Percentiles rank a stretch among this genome's conserved stretches.
Evolutionary conservation across 768 basidiomycete genomes (phyloP).

Genomic region (Lactarius hatsudake): DNA sequence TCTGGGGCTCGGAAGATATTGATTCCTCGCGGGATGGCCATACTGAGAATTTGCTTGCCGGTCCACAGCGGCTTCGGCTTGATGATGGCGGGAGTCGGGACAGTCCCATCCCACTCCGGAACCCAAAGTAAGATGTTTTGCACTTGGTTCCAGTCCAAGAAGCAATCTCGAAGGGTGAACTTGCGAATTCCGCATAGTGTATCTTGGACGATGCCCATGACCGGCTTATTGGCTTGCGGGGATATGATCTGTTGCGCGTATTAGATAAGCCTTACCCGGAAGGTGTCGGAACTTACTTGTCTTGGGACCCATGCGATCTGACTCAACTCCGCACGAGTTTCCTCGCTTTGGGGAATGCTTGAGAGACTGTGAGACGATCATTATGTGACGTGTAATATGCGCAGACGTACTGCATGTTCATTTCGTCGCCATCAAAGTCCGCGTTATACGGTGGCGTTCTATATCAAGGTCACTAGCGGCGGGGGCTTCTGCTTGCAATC

Average conservation of each 20-base stretch:
- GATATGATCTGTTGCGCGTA: slow-evolving; percentile 78
- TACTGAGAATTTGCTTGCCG: slow-evolving; percentile 91
- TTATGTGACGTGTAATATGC: not conserved
- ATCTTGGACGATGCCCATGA: slow-evolving; percentile 99
- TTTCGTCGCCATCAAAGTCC: slow-evolving; percentile 99
- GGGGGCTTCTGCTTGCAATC: slow-evolving; percentile 27
- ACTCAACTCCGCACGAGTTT: slow-evolving; percentile 95
- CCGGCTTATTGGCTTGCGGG: slow-evolving; percentile 98
- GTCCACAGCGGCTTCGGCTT: slow-evolving; percentile 98
- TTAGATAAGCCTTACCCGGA: not conserved
- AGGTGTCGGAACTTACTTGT: slow-evolving; percentile 53
- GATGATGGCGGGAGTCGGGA: slow-evolving; percentile 91
- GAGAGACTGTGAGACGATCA: slow-evolving; percentile 18
- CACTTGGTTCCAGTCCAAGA: slow-evolving; percentile 93
- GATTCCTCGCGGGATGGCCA: slow-evolving; percentile 93
- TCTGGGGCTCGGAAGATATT: slow-evolving; percentile 85
- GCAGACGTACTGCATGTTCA: slow-evolving; percentile 97
- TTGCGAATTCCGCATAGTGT: slow-evolving; percentile 97
- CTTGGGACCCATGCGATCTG: slow-evolving; percentile 99
- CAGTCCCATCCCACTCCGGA: slow-evolving; percentile 92
- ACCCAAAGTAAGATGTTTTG: slow-evolving; percentile 99
- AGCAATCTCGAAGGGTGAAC: slow-evolving; percentile 92
- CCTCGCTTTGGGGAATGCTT: slow-evolving; percentile 96
- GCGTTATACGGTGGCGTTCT: slow-evolving; percentile 98
- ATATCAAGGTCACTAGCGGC: slow-evolving; percentile 31